phyloP scores from a whole-genome alignment of 345 rosid genomes.

The Gossypium turneri region DNA sequence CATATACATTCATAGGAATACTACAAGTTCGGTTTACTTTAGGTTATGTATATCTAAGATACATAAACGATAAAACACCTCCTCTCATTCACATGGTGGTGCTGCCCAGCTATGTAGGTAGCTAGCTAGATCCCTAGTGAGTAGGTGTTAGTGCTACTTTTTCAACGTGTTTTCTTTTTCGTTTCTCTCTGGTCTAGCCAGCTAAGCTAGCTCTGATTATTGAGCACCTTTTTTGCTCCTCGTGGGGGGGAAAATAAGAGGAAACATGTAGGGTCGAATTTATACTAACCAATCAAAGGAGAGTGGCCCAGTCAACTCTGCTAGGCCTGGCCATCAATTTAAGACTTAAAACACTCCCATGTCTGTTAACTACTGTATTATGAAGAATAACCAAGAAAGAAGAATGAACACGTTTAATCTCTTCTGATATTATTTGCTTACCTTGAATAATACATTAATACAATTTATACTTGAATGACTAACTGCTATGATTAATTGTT shows the following conservation, averaged over 20 bases:
- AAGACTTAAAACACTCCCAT: too few species aligned
- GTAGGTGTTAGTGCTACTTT: background rate
- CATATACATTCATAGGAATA: background rate
- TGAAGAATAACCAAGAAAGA: too few species aligned
- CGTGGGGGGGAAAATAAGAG: background rate
- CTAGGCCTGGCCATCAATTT: background rate
- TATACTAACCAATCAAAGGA: background rate
- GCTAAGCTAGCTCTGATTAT: conserved; percentile 7
- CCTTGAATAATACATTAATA: too few species aligned
- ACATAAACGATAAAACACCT: too few species aligned
- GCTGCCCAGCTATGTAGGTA: background rate
- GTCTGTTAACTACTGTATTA: too few species aligned
- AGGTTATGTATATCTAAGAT: too few species aligned
- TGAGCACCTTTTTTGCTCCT: background rate
- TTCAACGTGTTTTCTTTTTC: background rate
- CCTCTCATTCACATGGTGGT: background rate
- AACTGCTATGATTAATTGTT: too few species aligned
- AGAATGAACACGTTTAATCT: too few species aligned
- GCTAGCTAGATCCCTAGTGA: background rate
- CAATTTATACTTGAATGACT: too few species aligned
- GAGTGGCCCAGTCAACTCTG: background rate
- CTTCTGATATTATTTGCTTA: too few species aligned
- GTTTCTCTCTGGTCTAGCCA: background rate
- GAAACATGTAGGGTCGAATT: background rate
- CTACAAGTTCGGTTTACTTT: too few species aligned